A percentile compares a stretch with the other conserved stretches of the same genome.
Conservation (phyloP, 129 eudicot genomes). For the Chrysanthemum makinoi region DNA sequence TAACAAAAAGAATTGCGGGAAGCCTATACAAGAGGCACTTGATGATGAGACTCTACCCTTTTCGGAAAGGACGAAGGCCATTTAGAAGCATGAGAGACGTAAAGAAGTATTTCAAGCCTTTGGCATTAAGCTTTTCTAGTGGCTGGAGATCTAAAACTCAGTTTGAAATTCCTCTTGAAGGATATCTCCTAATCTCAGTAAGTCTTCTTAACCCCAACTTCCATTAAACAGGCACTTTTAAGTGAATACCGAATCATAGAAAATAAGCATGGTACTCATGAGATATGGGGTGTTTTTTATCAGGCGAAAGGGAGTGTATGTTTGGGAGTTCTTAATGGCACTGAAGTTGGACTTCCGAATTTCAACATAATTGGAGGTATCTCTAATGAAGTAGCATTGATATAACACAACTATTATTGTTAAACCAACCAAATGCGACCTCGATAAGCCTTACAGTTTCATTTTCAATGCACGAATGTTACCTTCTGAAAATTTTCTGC, state of each 20-base stretch:
- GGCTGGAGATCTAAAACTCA: constrained; percentile 68
- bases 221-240: neutral
- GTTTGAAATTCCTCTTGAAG: constrained; percentile 83
- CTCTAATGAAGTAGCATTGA: neutral
- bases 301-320: constrained; percentile 81
- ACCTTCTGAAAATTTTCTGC: neutral
- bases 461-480: neutral
- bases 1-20: constrained; percentile 63
- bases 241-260: neutral
- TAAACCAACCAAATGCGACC: neutral
- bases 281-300: neutral
- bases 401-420: neutral
- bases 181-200: constrained; percentile 79
- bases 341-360: constrained; percentile 79
- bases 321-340: constrained; percentile 91
- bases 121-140: constrained; percentile 46
- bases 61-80: constrained; percentile 83
- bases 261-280: neutral
- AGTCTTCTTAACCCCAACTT: constrained; percentile 27
- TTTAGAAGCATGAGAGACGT: constrained; percentile 73
- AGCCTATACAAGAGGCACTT: constrained; percentile 56
- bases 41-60: constrained; percentile 84
- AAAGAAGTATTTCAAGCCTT: constrained; percentile 68
- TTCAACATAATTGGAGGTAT: constrained; percentile 93
- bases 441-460: neutral